A percentile compares a stretch with the other conserved stretches of the same genome.
Evolutionary conservation across 495 filamentous ascomycete species (phyloP).

Genomic region (Hyaloscypha finlandica): DNA sequence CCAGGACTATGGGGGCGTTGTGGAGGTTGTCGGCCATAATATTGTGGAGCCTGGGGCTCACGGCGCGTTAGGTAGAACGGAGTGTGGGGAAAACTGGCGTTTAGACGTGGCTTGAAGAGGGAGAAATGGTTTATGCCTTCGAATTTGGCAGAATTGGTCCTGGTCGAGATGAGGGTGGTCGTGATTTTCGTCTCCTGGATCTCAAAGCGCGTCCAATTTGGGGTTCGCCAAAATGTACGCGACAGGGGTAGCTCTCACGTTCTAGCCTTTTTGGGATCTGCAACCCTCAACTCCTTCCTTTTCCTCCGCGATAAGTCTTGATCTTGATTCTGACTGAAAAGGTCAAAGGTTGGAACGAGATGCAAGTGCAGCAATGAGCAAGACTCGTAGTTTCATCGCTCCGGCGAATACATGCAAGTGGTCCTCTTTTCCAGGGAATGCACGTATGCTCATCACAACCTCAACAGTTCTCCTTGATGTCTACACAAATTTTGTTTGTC

Average conservation of each 20-base stretch:
- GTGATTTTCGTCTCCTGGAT: not conserved
- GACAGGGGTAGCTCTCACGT: constrained; percentile 2
- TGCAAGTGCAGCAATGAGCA: too few relatives aligned
- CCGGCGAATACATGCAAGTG: too few relatives aligned
- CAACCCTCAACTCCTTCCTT: not conserved
- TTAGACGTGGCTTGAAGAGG: not conserved
- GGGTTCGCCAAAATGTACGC: not conserved
- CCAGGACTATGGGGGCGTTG: constrained; percentile 97
- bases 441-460: too few relatives aligned
- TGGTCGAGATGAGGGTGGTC: not conserved
- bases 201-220: constrained; percentile 3
- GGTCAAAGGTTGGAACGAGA: too few relatives aligned
- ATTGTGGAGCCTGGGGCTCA: not conserved
- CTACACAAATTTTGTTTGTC: too few relatives aligned
- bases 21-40: constrained; percentile 84
- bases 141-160: not conserved
- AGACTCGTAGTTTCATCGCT: too few relatives aligned
- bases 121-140: not conserved
- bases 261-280: not conserved
- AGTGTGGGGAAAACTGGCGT: not conserved
- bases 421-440: too few relatives aligned
- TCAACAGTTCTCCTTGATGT: too few relatives aligned
- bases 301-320: not conserved
- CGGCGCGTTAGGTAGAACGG: not conserved
- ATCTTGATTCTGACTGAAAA: too few relatives aligned